Percentiles rank a stretch among this genome's conserved stretches.
Evolutionary conservation across 306 rosid genomes (phyloP).

Genomic region (Castanopsis chinensis): DNA sequence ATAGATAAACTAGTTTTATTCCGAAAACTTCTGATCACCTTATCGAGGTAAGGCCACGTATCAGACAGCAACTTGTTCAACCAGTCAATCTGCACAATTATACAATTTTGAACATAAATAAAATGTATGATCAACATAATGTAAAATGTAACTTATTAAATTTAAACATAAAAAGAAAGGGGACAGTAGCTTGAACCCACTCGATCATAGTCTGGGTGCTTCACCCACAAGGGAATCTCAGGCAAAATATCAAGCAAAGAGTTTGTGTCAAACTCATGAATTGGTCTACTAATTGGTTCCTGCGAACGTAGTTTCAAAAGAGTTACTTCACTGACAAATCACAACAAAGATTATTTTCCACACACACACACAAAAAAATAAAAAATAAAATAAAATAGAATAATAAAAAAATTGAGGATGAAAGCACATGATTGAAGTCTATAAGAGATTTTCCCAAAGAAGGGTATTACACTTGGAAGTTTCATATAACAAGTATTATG

Average conservation of each 20-base stretch:
- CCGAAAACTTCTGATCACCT: constrained; percentile 9
- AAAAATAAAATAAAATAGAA: too few relatives aligned
- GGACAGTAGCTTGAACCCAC: constrained; percentile 2
- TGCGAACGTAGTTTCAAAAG: not conserved
- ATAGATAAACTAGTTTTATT: not conserved
- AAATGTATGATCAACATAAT: not conserved
- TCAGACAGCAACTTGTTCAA: constrained; percentile 26
- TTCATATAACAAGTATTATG: not conserved
- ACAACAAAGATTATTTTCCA: not conserved
- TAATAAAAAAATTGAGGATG: too few relatives aligned
- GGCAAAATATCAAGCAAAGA: constrained; percentile 23
- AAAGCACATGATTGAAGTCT: too few relatives aligned
- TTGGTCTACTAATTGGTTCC: constrained; percentile 22
- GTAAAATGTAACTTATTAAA: not conserved
- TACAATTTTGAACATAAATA: not conserved
- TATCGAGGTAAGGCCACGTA: constrained; percentile 37
- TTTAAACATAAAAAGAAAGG: not conserved
- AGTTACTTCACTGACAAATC: not conserved
- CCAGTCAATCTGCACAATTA: constrained; percentile 31
- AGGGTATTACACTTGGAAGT: not conserved
- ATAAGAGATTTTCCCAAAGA: not conserved
- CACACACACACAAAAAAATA: too few relatives aligned
- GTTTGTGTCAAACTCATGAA: constrained; percentile 18
- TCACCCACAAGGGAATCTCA: constrained; percentile 34
- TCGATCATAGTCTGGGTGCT: constrained; percentile 32